Base-by-base conservation (phyloP, 257 asterid species). In the Craterostigma plantagineum region DNA sequence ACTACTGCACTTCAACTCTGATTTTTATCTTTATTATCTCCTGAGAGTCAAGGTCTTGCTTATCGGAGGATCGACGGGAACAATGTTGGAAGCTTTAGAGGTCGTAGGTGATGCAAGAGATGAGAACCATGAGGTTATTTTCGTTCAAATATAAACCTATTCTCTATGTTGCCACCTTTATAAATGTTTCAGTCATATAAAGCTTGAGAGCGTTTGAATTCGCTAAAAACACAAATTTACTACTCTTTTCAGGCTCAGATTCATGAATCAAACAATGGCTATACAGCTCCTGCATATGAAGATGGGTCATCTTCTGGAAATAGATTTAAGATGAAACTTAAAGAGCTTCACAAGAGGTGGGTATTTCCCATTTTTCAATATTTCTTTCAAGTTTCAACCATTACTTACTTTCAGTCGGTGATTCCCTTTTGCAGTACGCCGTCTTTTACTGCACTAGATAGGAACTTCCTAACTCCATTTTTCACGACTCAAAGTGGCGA, bases 61-160 rank as follows among this genome's bases (percentile, higher is more conserved):
- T 64, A 90, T 90, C 45, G 99, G 99, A 56, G 99, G 95, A 58
- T 83, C 95, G 54, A 90, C 99, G 40, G 99, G 99, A 52, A 90
- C 95, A 61, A 90, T 90, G 99, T 73, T 90, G 63, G 99, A 79
- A 75, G 74, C 83, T 50, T 72, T 90, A 58, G 54, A 90, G 59
- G 99, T 90, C 59, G 91, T 83, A 13, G 98, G 98, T 46, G 98
- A 23, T 23, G 30, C 30, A 23, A 2, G 2, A 23, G 30, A 23
- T 23, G 30, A 23, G 30, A 23, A 23, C 30, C 30, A 23, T 23
- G 30, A 23, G 30, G 30, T 23, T 23, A 23, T 23, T 23, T 23
- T 23, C 30, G 30, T 23, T 23, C 30, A 23, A 2, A 2, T 23
- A n/a, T 23, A 6, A 23, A 23, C 30, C 2, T 23, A 23, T 23